phyloP scores from a whole-genome alignment of 2,329 filamentous ascomycete genomes.

The Cladosporium sp. region DNA sequence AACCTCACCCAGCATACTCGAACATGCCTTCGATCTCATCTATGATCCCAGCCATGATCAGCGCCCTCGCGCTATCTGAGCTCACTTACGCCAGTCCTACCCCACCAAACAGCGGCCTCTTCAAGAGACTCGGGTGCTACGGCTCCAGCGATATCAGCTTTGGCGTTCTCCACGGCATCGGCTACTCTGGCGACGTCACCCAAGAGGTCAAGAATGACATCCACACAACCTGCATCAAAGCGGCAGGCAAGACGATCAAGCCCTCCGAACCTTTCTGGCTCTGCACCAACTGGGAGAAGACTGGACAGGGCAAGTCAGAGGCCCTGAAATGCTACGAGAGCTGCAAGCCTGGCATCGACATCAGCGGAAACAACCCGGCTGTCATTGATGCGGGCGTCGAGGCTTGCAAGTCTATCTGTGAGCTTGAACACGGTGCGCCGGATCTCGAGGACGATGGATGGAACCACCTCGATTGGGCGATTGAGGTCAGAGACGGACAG shows the following conservation, averaged over 20 bases:
- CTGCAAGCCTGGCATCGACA: constrained; percentile 2
- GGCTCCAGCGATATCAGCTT: not conserved
- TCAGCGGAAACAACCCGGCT: constrained; percentile 1
- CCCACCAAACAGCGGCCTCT: constrained; percentile 1
- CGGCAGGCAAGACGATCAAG: constrained; percentile 8
- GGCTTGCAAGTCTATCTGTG: not conserved
- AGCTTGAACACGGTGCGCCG: not conserved
- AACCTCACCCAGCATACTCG: not conserved
- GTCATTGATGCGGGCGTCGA: constrained; percentile 2
- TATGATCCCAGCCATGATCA: not conserved
- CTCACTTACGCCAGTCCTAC: not conserved
- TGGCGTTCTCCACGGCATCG: not conserved
- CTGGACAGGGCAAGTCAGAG: not conserved
- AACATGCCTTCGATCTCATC: constrained; percentile 2
- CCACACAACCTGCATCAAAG: constrained; percentile 1
- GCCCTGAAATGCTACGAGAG: not conserved
- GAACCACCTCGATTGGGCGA: constrained; percentile 3
- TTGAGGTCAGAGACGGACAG: not conserved
- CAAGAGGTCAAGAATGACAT: constrained; percentile 6
- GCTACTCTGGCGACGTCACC: not conserved
- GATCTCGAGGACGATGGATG: not conserved
- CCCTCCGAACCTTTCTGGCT: constrained; percentile 1
- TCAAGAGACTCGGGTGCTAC: constrained; percentile 6
- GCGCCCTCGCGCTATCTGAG: not conserved
- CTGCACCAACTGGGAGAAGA: constrained; percentile 7